Percentiles rank a stretch among this genome's conserved stretches.
Evolutionary conservation across 2,329 filamentous ascomycete species (phyloP).

Genomic region (Curvularia lunata): DNA sequence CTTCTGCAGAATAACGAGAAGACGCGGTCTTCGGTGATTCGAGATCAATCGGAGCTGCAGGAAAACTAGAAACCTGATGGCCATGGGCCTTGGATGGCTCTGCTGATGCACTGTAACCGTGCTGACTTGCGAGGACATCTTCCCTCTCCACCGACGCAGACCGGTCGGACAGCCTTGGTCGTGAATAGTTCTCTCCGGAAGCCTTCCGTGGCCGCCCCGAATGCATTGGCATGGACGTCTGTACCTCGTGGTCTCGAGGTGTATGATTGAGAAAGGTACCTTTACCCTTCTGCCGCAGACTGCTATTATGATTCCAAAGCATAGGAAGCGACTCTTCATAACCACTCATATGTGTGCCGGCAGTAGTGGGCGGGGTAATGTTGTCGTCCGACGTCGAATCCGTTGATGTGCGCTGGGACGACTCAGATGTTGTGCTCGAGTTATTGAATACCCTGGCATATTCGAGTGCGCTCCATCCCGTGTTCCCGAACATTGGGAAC

Average conservation of each 20-base stretch:
- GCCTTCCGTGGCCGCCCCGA: conserved; percentile 23
- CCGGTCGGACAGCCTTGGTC: conserved; percentile 25
- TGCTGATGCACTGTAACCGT: conserved; percentile 19
- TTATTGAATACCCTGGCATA: conserved; percentile 32
- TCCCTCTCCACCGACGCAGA: conserved; percentile 14
- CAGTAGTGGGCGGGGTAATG: conserved; percentile 22
- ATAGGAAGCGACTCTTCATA: conserved; percentile 19
- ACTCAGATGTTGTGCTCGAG: conserved; percentile 25
- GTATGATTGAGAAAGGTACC: conserved; percentile 47
- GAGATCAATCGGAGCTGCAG: conserved; percentile 24
- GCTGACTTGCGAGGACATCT: conserved; percentile 4
- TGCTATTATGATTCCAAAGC: conserved; percentile 30
- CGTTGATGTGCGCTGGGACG: conserved; percentile 30
- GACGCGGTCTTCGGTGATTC: conserved; percentile 23
- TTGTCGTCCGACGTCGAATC: conserved; percentile 28
- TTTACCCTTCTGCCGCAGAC: conserved; percentile 32
- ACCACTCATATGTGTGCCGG: conserved; percentile 20
- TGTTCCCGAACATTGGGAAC: conserved; percentile 44
- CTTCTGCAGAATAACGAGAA: conserved; percentile 18
- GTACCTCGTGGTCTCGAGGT: conserved; percentile 38
- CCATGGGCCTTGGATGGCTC: conserved; percentile 16
- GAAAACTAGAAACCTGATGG: conserved; percentile 17
- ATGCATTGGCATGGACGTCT: conserved; percentile 23
- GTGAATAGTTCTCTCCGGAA: conserved; percentile 31
- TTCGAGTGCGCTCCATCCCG: conserved; percentile 42